Conservation (phyloP, 1,284 basidiomycete species). For the Inonotus hispidus region DNA sequence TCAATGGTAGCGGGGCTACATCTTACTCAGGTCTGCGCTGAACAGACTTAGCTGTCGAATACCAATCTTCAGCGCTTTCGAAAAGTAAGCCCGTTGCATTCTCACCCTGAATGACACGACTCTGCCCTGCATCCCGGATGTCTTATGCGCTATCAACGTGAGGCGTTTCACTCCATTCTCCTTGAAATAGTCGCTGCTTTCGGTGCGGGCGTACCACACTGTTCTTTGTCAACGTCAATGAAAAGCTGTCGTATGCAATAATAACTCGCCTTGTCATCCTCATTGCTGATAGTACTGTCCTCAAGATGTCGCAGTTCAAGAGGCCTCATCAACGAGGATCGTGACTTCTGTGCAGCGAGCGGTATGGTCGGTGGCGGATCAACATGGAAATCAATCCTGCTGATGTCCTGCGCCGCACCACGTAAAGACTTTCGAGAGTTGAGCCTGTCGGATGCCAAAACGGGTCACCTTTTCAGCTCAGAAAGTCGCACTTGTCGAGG, state of each 20-base stretch:
- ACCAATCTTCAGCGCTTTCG: too few species aligned
- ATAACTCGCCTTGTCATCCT: background rate
- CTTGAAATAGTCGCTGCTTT: background rate
- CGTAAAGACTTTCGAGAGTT: constrained; percentile 4
- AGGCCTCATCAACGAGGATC: background rate
- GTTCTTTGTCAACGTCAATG: background rate
- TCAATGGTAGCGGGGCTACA: too few species aligned
- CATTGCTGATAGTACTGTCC: background rate
- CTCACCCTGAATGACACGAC: too few species aligned
- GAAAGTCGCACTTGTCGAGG: background rate
- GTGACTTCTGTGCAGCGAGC: background rate
- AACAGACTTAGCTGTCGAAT: too few species aligned
- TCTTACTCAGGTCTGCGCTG: too few species aligned
- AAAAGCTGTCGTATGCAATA: background rate
- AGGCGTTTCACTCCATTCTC: background rate
- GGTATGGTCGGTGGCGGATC: background rate
- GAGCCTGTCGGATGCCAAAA: background rate
- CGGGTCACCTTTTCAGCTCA: background rate
- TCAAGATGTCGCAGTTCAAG: background rate
- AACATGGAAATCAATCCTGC: constrained; percentile 1
- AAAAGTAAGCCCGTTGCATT: too few species aligned
- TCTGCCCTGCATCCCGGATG: too few species aligned
- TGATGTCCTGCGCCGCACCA: constrained; percentile 1
- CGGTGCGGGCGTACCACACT: background rate
- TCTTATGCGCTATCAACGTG: too few species aligned